Evolutionary conservation across 768 basidiomycete species (phyloP).

Genomic region (Collybia sp.): DNA sequence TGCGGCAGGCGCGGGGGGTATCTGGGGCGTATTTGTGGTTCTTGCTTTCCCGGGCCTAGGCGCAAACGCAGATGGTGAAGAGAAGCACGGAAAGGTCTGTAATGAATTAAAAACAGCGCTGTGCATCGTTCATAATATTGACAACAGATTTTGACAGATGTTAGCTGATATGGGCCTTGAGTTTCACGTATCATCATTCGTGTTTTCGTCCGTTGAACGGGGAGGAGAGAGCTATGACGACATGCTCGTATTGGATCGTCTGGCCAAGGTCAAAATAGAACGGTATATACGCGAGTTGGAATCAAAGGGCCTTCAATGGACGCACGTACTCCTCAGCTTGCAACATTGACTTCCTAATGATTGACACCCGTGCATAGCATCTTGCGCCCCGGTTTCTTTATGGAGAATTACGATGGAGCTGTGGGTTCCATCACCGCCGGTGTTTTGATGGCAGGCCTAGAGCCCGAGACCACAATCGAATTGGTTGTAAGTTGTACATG

Average conservation of each 20-base stretch:
- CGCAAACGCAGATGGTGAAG: constrained; percentile 31
- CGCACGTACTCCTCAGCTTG: constrained; percentile 18
- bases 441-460: constrained; percentile 27
- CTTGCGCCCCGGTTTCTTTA: constrained; percentile 36
- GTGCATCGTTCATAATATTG: background rate
- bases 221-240: constrained; percentile 31
- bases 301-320: constrained; percentile 27
- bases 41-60: constrained; percentile 37
- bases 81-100: constrained; percentile 34
- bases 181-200: constrained; percentile 25
- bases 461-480: constrained; percentile 24
- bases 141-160: constrained; percentile 12
- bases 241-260: constrained; percentile 15
- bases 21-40: constrained; percentile 36
- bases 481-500: constrained; percentile 24
- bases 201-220: constrained; percentile 34
- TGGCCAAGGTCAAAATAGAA: constrained; percentile 33
- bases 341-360: background rate
- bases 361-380: constrained; percentile 17
- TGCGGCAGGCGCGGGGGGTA: constrained; percentile 17
- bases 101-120: background rate
- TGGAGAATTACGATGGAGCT: constrained; percentile 36
- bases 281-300: constrained; percentile 25
- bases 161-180: constrained; percentile 31
- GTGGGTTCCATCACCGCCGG: constrained; percentile 29